These are phyloP conservation scores for Rhododendron williamsianum DNA, from an alignment of 148 eudicot species.

Conservation along the genomic window DNA sequence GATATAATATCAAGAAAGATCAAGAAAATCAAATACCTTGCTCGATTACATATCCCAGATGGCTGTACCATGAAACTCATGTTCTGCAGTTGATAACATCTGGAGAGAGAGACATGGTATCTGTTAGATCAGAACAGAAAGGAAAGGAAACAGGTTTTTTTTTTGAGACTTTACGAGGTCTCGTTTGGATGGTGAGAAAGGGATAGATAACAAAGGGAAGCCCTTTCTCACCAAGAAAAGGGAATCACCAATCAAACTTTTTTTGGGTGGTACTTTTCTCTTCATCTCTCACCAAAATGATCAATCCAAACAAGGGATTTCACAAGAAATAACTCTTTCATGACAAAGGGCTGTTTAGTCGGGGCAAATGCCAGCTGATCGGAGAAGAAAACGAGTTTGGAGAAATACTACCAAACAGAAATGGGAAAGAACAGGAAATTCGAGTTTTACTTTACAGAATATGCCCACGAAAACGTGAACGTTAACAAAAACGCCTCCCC, in stretches of 20 bases:
- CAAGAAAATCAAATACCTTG: constrained; percentile 10
- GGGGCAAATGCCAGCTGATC: neutral
- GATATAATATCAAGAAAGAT: neutral
- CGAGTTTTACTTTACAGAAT: too few species aligned
- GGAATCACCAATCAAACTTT: too few species aligned
- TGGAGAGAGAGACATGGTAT: neutral
- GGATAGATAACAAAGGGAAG: too few species aligned
- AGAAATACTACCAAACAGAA: neutral
- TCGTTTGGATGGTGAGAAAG: too few species aligned
- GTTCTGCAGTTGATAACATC: neutral
- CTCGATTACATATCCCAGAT: constrained; percentile 10
- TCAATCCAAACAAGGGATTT: too few species aligned
- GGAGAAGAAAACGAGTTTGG: neutral
- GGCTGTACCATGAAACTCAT: neutral
- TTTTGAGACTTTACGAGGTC: neutral
- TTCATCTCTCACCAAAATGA: too few species aligned
- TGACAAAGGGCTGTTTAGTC: neutral
- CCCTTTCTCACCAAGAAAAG: too few species aligned
- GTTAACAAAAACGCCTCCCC: too few species aligned
- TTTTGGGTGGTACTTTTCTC: too few species aligned
- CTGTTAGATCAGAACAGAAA: neutral
- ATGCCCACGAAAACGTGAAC: too few species aligned
- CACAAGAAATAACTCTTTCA: too few species aligned
- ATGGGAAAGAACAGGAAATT: too few species aligned
- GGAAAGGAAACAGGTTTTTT: neutral